Conservation (phyloP, 2,329 filamentous ascomycete species). For the Aschersonia sp. region DNA sequence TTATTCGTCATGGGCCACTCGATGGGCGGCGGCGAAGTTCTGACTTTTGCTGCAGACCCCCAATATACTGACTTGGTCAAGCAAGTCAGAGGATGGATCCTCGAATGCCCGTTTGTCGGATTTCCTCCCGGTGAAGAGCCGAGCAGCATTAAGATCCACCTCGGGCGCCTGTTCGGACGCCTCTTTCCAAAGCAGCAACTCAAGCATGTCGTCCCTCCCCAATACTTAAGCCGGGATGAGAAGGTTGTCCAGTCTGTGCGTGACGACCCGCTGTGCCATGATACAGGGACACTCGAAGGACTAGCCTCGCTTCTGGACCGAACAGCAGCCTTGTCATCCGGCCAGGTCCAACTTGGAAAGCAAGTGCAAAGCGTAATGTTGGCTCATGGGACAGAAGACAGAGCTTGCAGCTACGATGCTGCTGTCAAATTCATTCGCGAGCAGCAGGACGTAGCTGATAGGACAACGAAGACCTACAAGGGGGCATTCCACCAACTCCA, state of each 20-base stretch:
- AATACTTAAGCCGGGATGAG: slow-evolving; percentile 52
- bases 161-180: slow-evolving; percentile 52
- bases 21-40: slow-evolving; percentile 72
- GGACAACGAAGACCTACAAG: slow-evolving; percentile 56
- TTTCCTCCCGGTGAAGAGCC: slow-evolving; percentile 54
- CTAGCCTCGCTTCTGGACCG: slow-evolving; percentile 66
- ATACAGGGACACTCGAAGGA: slow-evolving; percentile 76
- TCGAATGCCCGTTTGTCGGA: slow-evolving; percentile 66
- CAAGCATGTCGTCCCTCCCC: slow-evolving; percentile 46
- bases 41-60: slow-evolving; percentile 42
- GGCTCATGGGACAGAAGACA: slow-evolving; percentile 63
- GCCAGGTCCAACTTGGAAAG: slow-evolving; percentile 34
- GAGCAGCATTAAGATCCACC: slow-evolving; percentile 42
- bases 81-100: slow-evolving; percentile 56
- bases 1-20: slow-evolving; percentile 81
- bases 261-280: slow-evolving; percentile 59
- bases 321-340: slow-evolving; percentile 42
- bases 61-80: slow-evolving; percentile 37
- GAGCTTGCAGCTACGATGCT: slow-evolving; percentile 49
- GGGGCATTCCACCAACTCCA: slow-evolving; percentile 69
- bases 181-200: slow-evolving; percentile 56
- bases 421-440: slow-evolving; percentile 49
- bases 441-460: slow-evolving; percentile 45
- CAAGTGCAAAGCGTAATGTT: slow-evolving; percentile 53
- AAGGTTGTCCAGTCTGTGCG: slow-evolving; percentile 43